Base-by-base conservation (phyloP, 352 stramenopile genomes). In the Thalassiosira ordinaria region DNA sequence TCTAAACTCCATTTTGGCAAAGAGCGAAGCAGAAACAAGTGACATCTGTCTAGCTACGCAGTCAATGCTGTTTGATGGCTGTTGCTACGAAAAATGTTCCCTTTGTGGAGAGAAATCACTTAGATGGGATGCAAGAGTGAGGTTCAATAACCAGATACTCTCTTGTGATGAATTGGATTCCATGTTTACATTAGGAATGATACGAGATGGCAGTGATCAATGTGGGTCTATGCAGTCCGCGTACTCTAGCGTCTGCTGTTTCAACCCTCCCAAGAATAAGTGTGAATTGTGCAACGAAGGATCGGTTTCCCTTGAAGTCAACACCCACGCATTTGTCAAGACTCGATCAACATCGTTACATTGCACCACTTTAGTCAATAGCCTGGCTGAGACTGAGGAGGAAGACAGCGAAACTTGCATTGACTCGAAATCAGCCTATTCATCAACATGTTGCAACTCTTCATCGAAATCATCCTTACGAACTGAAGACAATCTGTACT, bases 11-110 rank as follows among this genome's bases (percentile, higher is more conserved):
- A 78, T 86, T 41, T 46, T 86, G 60, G 64, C 71, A 11, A 81
- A 81, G 61, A 82, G 52, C 64, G 78, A 86, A 70, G 61, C 27
- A 35, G 49, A 82, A 55, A 35, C 35, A 22, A 86, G 78, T 41
- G 71, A 86, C 37, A 79, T 78, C n/a, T 86, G 78, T 33, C 47
- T 55, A 59, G 71, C 68, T 49, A 79, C 78, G 22, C 65, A 86
- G 49, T 76, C 78, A 22, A 46, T 75, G 44, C 66, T 86, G 2
- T 86, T 86, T 70, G 56, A 79, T 57, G 63, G 70, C 56, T 84
- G 75, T 27, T 84, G 75, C 46, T 84, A 84, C 26, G 68, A 84
- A 68, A 84, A 84, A 55, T 84, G 75, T 44, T 59, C 75, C 61
- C 75, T 84, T 37, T 84, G 75, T 51, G 75, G 75, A 2, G 68